Evolutionary conservation across 108 stramenopile genomes (phyloP).

Genomic region (Cyclotella atomus): DNA sequence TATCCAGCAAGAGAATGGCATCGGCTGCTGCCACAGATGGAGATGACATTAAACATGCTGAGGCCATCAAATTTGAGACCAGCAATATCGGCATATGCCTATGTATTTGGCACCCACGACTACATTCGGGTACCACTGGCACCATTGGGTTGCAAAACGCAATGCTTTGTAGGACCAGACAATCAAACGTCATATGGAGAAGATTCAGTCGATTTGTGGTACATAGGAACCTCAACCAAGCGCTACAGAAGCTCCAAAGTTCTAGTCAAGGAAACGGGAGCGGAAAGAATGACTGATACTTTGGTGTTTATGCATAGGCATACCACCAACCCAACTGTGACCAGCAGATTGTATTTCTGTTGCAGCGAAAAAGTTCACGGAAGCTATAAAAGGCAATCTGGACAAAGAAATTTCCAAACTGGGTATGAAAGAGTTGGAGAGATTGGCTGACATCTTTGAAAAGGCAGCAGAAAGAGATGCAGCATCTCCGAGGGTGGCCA

Average conservation of each 20-base stretch:
- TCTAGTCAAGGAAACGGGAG: neutral
- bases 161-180: constrained; percentile 29
- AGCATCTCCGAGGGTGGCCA: neutral
- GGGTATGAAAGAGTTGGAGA: neutral
- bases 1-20: constrained; percentile 46
- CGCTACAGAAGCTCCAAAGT: constrained; percentile 26
- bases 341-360: neutral
- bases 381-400: neutral
- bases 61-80: constrained; percentile 38
- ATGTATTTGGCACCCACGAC: constrained; percentile 14
- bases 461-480: neutral
- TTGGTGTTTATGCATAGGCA: neutral
- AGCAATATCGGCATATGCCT: constrained; percentile 10
- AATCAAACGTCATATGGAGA: constrained; percentile 5
- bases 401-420: neutral
- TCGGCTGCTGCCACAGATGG: constrained; percentile 40
- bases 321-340: neutral
- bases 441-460: neutral
- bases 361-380: neutral
- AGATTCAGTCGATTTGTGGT: constrained; percentile 9
- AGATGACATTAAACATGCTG: constrained; percentile 42
- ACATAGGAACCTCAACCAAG: constrained; percentile 1
- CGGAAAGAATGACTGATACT: constrained; percentile 4
- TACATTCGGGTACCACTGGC: constrained; percentile 50
- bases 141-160: constrained; percentile 36